phyloP scores from a whole-genome alignment of 306 rosid species.

The Albizia julibrissin region DNA sequence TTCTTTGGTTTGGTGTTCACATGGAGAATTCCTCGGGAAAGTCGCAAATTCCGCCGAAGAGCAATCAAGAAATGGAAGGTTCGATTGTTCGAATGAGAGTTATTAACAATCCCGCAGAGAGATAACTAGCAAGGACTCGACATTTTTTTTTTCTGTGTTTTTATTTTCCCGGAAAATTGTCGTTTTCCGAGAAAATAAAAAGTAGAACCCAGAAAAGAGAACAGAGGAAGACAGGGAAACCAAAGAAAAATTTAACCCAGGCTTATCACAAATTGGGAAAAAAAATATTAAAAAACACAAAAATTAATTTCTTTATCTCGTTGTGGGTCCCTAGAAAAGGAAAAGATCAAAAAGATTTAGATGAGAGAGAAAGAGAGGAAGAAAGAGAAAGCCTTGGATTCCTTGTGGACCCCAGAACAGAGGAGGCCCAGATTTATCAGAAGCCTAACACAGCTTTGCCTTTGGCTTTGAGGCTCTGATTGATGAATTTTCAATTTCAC shows the following conservation, averaged over 20 bases:
- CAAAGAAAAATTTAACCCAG: not conserved
- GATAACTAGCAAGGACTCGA: conserved; percentile 36
- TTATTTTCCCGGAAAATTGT: conserved; percentile 19
- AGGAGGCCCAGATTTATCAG: not conserved
- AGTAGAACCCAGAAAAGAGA: not conserved
- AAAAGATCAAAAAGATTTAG: not conserved
- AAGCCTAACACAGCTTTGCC: not conserved
- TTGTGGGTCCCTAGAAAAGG: not conserved
- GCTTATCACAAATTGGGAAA: not conserved
- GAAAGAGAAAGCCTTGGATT: conserved; percentile 23
- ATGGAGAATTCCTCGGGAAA: conserved; percentile 26
- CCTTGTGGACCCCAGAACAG: conserved; percentile 37
- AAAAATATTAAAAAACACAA: not conserved
- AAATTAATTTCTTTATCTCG: not conserved
- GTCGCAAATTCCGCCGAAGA: not conserved
- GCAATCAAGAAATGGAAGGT: conserved; percentile 4
- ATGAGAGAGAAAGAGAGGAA: not conserved
- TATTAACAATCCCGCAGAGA: not conserved
- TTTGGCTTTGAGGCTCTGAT: conserved; percentile 4
- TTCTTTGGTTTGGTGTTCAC: not conserved
- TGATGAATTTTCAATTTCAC: not conserved
- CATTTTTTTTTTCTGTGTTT: conserved; percentile 5
- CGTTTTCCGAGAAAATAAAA: conserved; percentile 21
- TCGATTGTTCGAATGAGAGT: not conserved
- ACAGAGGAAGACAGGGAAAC: conserved; percentile 12